Percentiles rank a stretch among this genome's conserved stretches.
These are phyloP conservation scores for Scytalidium lignicola DNA, from an alignment of 2,329 filamentous ascomycete species.

Conservation along the genomic window DNA sequence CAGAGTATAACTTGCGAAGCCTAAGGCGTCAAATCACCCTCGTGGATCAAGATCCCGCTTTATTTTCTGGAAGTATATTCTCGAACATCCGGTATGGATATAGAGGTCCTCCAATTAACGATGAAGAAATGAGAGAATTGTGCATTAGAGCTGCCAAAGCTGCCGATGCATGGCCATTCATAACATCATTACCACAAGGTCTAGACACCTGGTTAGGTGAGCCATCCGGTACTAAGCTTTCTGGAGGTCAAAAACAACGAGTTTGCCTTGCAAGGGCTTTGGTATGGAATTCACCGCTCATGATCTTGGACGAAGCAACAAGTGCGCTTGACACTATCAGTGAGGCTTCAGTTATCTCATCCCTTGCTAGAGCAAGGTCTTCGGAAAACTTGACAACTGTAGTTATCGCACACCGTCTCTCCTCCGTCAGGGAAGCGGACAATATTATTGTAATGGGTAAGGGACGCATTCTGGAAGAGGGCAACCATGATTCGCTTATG, in stretches of 20 bases:
- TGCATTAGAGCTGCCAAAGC: constrained; percentile 41
- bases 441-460: constrained; percentile 35
- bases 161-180: constrained; percentile 55
- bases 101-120: constrained; percentile 7
- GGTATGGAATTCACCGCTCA: constrained; percentile 50
- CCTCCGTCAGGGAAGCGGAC: constrained; percentile 34
- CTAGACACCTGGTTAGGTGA: constrained; percentile 46
- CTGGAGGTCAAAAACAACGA: constrained; percentile 53
- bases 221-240: constrained; percentile 47
- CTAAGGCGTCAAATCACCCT: constrained; percentile 15
- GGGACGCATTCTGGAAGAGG: constrained; percentile 33
- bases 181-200: constrained; percentile 44
- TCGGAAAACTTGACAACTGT: constrained; percentile 32
- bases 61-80: constrained; percentile 32
- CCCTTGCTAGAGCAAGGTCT: constrained; percentile 24
- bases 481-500: constrained; percentile 30
- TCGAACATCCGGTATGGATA: constrained; percentile 47
- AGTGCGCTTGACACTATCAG: constrained; percentile 54
- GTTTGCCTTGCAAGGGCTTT: constrained; percentile 54
- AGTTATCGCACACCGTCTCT: constrained; percentile 36
- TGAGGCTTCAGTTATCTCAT: constrained; percentile 48
- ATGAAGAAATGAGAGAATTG: constrained; percentile 13
- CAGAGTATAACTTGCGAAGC: constrained; percentile 17
- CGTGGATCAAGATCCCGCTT: constrained; percentile 21
- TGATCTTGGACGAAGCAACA: constrained; percentile 59